Percentiles rank a stretch among this genome's conserved stretches.
These are phyloP conservation scores for Podospora pseudopauciseta DNA, from an alignment of 495 filamentous ascomycete species.

Conservation along the genomic window DNA sequence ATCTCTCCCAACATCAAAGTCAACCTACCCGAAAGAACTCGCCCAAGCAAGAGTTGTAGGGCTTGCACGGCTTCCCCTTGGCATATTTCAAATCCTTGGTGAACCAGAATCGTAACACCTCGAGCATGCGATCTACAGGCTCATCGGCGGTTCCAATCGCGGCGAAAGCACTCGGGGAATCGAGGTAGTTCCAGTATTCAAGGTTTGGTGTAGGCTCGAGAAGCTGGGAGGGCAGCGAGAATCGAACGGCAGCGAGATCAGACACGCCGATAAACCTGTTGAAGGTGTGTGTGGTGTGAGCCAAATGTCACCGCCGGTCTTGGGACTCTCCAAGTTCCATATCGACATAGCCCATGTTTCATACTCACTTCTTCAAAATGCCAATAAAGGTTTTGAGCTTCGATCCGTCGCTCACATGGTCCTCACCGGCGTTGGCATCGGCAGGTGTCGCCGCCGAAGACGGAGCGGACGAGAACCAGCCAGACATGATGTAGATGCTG, in stretches of 20 bases:
- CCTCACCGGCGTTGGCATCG: conserved; percentile 45
- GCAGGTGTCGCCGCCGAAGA: conserved; percentile 14
- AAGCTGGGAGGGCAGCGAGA: conserved; percentile 91
- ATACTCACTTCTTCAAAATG: conserved; percentile 72
- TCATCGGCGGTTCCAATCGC: conserved; percentile 95
- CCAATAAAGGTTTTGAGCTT: conserved; percentile 80
- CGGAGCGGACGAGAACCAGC: conserved; percentile 13
- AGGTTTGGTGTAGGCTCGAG: conserved; percentile 94
- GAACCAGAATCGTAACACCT: conserved; percentile 93
- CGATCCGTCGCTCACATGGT: conserved; percentile 66
- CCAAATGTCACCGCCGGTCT: not conserved
- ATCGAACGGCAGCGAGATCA: conserved; percentile 92
- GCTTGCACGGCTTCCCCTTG: conserved; percentile 97
- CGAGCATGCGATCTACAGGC: conserved; percentile 85
- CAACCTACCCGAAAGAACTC: conserved; percentile 87
- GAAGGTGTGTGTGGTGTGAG: conserved; percentile 10
- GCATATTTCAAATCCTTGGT: conserved; percentile 99
- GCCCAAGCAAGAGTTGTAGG: conserved; percentile 95
- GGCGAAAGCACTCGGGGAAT: conserved; percentile 90
- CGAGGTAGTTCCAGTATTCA: conserved; percentile 98
- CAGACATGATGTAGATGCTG: conserved; percentile 10
- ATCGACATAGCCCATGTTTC: not conserved
- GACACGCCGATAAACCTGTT: conserved; percentile 85
- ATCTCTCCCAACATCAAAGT: not conserved
- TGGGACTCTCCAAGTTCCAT: not conserved